Conservation (phyloP, 768 basidiomycete species). For the Boletus sp. region DNA sequence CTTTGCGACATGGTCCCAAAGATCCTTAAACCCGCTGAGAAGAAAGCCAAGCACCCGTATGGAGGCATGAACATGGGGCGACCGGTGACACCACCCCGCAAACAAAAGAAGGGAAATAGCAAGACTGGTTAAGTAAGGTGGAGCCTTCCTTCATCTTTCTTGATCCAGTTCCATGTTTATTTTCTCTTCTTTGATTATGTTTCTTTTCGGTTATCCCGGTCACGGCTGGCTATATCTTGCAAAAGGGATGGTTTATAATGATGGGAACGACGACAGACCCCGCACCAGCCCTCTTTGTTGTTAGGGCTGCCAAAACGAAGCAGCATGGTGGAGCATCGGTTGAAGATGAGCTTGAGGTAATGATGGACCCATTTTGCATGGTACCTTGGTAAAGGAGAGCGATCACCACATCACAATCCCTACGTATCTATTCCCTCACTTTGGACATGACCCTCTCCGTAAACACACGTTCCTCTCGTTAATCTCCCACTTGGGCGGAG, state of each 20-base stretch:
- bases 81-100: conserved; percentile 93
- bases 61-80: conserved; percentile 84
- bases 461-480: conserved; percentile 21
- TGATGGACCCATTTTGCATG: conserved; percentile 24
- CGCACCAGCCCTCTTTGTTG: conserved; percentile 10
- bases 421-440: conserved; percentile 35
- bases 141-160: conserved; percentile 27
- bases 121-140: conserved; percentile 50
- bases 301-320: conserved; percentile 11
- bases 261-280: conserved; percentile 17
- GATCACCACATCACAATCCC: conserved; percentile 22
- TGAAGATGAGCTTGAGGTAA: conserved; percentile 14
- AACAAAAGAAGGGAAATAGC: conserved; percentile 95
- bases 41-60: conserved; percentile 93
- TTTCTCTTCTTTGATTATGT: conserved; percentile 28
- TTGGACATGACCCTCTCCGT: conserved; percentile 23
- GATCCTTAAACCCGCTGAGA: conserved; percentile 99
- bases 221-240: conserved; percentile 30
- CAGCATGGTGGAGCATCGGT: conserved; percentile 13
- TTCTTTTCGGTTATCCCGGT: conserved; percentile 25
- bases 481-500: conserved; percentile 9
- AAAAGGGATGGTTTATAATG: conserved; percentile 20
- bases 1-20: conserved; percentile 30
- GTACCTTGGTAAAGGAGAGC: conserved; percentile 23
- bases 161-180: conserved; percentile 30